These are phyloP conservation scores for Allantophomopsis cytisporea DNA, from an alignment of 2,329 filamentous ascomycete genomes.

Conservation along the genomic window DNA sequence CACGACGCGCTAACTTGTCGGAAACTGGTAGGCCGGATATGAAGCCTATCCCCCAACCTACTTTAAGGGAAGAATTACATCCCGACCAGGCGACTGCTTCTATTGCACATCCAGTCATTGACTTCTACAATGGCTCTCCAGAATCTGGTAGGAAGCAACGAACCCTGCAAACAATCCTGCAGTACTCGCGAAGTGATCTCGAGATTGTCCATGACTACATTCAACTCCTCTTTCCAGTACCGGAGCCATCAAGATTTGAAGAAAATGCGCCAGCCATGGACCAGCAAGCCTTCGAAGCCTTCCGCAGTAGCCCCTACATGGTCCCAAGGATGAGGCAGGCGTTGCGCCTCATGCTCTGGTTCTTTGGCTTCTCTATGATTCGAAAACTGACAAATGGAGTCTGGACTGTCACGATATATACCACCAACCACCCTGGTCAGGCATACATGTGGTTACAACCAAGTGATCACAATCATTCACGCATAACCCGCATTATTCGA, in stretches of 20 bases:
- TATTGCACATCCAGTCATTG: slow-evolving; percentile 8
- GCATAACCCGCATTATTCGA: slow-evolving; percentile 42
- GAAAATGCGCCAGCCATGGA: slow-evolving; percentile 28
- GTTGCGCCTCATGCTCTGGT: slow-evolving; percentile 32
- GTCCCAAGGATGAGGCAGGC: slow-evolving; percentile 22
- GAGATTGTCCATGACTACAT: slow-evolving; percentile 39
- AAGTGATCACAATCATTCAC: slow-evolving; percentile 40
- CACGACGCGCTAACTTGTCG: no score
- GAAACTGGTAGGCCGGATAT: no score
- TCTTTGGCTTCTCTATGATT: slow-evolving; percentile 28
- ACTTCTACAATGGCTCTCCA: slow-evolving; percentile 30
- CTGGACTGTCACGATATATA: no score
- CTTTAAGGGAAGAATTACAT: no score
- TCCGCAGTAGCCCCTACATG: slow-evolving; percentile 24
- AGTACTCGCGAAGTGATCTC: slow-evolving; percentile 24
- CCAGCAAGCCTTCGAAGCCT: slow-evolving; percentile 26
- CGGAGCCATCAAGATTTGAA: slow-evolving; percentile 30
- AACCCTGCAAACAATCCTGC: slow-evolving; percentile 29
- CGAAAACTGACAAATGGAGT: no score
- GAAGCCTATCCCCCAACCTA: no score
- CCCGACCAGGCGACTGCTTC: no score
- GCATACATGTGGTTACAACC: slow-evolving; percentile 21
- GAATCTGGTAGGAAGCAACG: slow-evolving; percentile 23
- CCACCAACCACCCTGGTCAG: no score
- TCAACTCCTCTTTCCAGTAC: slow-evolving; percentile 40